phyloP scores from a whole-genome alignment of 768 basidiomycete species.

The Lactarius indigo region DNA sequence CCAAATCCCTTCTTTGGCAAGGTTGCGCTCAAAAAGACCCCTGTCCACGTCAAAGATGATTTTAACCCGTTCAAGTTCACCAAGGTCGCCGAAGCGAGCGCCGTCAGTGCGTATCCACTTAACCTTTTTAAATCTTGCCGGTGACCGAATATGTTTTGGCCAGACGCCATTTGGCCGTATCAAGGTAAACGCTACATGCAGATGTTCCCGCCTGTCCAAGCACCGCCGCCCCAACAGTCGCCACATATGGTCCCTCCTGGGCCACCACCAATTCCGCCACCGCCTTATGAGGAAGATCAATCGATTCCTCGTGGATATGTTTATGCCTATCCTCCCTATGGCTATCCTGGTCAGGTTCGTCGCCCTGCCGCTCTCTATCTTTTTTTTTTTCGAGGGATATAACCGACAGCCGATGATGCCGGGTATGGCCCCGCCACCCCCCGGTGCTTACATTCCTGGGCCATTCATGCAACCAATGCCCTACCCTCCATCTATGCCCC shows the following conservation, averaged over 20 bases:
- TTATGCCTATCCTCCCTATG: slow-evolving; percentile 73
- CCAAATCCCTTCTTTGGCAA: slow-evolving; percentile 91
- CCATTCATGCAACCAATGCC: slow-evolving; percentile 86
- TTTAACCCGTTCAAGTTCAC: slow-evolving; percentile 95
- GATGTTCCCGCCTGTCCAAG: slow-evolving; percentile 65
- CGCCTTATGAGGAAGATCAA: slow-evolving; percentile 76
- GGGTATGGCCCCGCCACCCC: slow-evolving; percentile 78
- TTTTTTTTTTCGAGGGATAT: slow-evolving; percentile 7
- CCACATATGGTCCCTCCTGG: slow-evolving; percentile 66
- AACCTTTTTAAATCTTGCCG: not conserved
- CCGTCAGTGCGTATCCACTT: slow-evolving; percentile 57
- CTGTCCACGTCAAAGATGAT: slow-evolving; percentile 90
- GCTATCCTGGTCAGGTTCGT: slow-evolving; percentile 70
- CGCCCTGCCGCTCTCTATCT: slow-evolving; percentile 7
- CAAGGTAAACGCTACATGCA: slow-evolving; percentile 80
- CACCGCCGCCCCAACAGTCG: slow-evolving; percentile 60
- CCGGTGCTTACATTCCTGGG: slow-evolving; percentile 72
- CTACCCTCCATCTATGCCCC: slow-evolving; percentile 73
- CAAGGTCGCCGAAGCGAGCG: slow-evolving; percentile 71
- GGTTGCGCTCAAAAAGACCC: slow-evolving; percentile 69
- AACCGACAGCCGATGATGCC: slow-evolving; percentile 71
- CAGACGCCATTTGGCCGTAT: slow-evolving; percentile 83
- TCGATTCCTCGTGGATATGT: slow-evolving; percentile 58
- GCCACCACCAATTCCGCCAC: slow-evolving; percentile 66
- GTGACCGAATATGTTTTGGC: slow-evolving; percentile 2